These are phyloP conservation scores for Metschnikowia kofuensis DNA, from an alignment of 805 yeast species.

Conservation along the genomic window DNA sequence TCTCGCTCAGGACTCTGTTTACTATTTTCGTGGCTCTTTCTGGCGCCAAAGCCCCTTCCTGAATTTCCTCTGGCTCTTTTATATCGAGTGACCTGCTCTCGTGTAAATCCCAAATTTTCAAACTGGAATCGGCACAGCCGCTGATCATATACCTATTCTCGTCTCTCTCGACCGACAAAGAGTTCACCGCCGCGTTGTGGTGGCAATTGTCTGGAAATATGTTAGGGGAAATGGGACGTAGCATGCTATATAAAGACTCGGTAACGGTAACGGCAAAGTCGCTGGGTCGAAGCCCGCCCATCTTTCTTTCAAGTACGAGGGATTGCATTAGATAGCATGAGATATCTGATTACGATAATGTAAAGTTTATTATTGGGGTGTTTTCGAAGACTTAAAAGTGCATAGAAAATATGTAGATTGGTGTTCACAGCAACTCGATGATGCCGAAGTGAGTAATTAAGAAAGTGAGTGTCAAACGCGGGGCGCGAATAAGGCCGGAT, in stretches of 20 bases:
- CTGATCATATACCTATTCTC: slow-evolving; percentile 52
- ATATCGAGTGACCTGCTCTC: neutral
- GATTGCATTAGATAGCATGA: slow-evolving; percentile 30
- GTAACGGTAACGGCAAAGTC: slow-evolving; percentile 35
- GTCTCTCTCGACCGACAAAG: slow-evolving; percentile 52
- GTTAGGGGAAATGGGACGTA: slow-evolving; percentile 22
- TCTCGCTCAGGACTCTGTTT: slow-evolving; percentile 14
- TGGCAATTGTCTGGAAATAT: slow-evolving; percentile 46
- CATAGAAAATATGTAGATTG: no score
- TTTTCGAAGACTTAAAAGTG: no score
- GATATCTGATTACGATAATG: no score
- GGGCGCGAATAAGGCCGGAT: no score
- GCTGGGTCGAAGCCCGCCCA: slow-evolving; percentile 25
- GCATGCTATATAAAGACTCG: slow-evolving; percentile 35
- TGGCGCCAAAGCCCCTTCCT: neutral
- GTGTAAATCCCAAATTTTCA: slow-evolving; percentile 64
- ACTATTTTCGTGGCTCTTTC: slow-evolving; percentile 7
- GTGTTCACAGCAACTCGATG: no score
- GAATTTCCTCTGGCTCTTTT: slow-evolving; percentile 9
- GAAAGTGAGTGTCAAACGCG: no score
- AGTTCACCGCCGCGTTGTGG: slow-evolving; percentile 52
- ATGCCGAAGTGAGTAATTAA: no score
- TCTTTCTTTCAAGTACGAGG: slow-evolving; percentile 32
- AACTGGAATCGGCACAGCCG: slow-evolving; percentile 70
- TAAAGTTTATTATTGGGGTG: no score